Evolutionary conservation across 139 green algal genomes (phyloP), one percentile per base, ranked within the genome.

Genomic region (Chlorella sp.): DNA sequence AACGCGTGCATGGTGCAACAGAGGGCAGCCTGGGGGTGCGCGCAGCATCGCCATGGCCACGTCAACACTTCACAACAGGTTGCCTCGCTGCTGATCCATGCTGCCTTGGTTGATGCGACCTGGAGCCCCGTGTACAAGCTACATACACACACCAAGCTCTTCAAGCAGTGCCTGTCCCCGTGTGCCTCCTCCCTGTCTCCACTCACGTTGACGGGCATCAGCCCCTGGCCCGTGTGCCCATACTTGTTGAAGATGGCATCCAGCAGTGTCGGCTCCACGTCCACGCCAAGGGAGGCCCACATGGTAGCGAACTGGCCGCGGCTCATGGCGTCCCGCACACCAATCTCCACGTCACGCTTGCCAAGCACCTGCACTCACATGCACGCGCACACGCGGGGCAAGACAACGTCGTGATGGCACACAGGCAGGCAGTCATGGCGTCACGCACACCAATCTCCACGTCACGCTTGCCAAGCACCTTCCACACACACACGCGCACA

Each of bases 161-260:
- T 64, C 24, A 33, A 31, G 23, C 24, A 33, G 59, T 68, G 29
- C 31, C 30, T 24, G 10, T 36, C 5, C 10, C 6, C 62, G 29
- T 35, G 29, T 64, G 59, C 59, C 23, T 22, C 23, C 59, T 27
- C 59, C 23, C 59, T 5, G 14, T 27, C 59, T 5, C 59, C 26
- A 76, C 80, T 65, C 51, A 88, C 84, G 71, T 84, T 71, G 6
- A 87, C 78, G 14, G 83, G 80, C 80, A 89, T 80, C 22, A 35
- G 33, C 26, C 84, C 84, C 2, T 62, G 65, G 1, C 35, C 32
- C 29, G 83, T 73, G 31, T 82, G 78, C 24, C 84, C 84, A 61
- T 87, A 84, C 69, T 85, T 86, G 50, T 84, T 83, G 72, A 87
- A 89, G 22, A 87, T 63, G 2, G 73, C 81, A 33, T 66, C 35